Conservation (phyloP, 768 basidiomycete species). For the Coprinopsis sp. region DNA sequence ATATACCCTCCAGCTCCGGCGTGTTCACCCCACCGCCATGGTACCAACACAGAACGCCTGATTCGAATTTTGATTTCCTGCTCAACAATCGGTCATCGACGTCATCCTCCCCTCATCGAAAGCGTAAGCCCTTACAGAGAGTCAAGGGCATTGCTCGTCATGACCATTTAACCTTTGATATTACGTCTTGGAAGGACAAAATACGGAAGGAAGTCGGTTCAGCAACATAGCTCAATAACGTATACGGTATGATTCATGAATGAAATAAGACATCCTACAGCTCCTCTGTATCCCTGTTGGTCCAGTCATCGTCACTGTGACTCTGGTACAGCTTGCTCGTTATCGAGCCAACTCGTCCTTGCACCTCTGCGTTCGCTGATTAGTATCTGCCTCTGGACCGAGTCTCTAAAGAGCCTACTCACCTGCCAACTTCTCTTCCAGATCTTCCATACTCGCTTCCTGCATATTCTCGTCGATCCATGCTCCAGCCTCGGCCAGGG, state of each 20-base stretch:
- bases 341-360: constrained; percentile 22
- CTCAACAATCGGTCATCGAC: background rate
- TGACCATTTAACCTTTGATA: background rate
- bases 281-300: background rate
- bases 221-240: background rate
- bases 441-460: constrained; percentile 61
- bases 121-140: constrained; percentile 1
- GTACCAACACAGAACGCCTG: background rate
- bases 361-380: constrained; percentile 16
- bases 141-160: background rate
- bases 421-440: constrained; percentile 71
- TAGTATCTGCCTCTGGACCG: background rate
- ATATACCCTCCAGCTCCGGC: too few species aligned
- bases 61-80: background rate
- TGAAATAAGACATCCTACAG: background rate
- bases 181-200: constrained; percentile 6
- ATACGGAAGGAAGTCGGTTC: background rate
- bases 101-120: background rate
- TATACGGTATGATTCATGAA: background rate
- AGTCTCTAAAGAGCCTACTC: constrained; percentile 8
- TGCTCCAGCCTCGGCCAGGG: constrained; percentile 63
- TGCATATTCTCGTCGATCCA: constrained; percentile 73
- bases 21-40: constrained; percentile 7
- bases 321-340: constrained; percentile 21
- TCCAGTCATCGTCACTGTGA: constrained; percentile 1